Percentiles rank a stretch among this genome's conserved stretches.
These are phyloP conservation scores for Litchi chinensis DNA, from an alignment of 345 rosid species.

Conservation along the genomic window DNA sequence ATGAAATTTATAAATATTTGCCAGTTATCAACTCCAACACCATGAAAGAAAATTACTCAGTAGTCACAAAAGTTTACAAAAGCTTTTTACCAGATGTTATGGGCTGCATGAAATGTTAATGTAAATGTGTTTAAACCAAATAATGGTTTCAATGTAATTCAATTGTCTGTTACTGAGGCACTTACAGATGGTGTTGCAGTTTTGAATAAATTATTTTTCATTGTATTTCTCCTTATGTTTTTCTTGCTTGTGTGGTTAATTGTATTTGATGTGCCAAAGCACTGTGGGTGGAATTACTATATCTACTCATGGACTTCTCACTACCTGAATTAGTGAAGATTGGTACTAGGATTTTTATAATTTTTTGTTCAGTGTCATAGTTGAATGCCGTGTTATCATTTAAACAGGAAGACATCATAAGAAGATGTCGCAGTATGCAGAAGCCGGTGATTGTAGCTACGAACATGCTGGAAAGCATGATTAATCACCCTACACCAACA, in stretches of 20 bases:
- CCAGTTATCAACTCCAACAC: not conserved
- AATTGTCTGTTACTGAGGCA: not conserved
- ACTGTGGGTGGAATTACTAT: not conserved
- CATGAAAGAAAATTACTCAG: not conserved
- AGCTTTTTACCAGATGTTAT: not conserved
- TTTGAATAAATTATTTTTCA: not conserved
- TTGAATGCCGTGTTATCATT: slow-evolving; percentile 13
- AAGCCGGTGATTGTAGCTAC: slow-evolving; percentile 97
- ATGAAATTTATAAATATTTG: slow-evolving; percentile 1
- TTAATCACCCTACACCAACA: slow-evolving; percentile 95
- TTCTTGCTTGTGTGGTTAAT: not conserved
- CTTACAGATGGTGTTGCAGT: not conserved
- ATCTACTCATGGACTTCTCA: not conserved
- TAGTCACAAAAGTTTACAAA: not conserved
- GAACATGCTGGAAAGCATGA: slow-evolving; percentile 98
- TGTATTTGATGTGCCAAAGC: not conserved
- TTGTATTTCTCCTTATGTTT: not conserved
- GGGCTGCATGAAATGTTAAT: not conserved
- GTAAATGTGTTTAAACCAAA: not conserved
- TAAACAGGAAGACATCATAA: slow-evolving; percentile 83
- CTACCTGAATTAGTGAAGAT: not conserved
- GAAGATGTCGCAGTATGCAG: slow-evolving; percentile 82
- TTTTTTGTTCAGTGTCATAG: not conserved
- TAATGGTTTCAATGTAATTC: not conserved
- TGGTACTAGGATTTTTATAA: not conserved